Conservation (phyloP, 768 basidiomycete species). For the Arthromyces matolae region DNA sequence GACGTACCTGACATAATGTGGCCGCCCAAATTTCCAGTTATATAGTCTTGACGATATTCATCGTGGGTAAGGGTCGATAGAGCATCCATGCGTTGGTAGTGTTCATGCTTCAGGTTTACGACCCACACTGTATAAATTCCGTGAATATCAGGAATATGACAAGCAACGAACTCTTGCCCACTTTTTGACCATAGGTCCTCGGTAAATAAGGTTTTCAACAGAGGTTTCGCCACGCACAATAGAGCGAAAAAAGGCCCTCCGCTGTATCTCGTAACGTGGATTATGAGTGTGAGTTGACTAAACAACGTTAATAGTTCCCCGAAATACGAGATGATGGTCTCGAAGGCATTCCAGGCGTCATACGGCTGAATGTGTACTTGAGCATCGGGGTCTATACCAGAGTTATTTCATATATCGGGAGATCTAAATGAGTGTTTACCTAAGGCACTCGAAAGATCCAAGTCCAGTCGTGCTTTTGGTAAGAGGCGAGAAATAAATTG, state of each 20-base stretch:
- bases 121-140: conserved; percentile 20
- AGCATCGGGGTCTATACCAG: conserved; percentile 19
- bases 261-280: conserved; percentile 24
- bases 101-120: conserved; percentile 26
- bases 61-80: conserved; percentile 25
- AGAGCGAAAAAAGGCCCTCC: conserved; percentile 33
- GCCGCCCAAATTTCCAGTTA: conserved; percentile 30
- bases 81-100: conserved; percentile 28
- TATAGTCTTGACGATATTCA: conserved; percentile 34
- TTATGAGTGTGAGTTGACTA: conserved; percentile 30
- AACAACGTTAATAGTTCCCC: conserved; percentile 17
- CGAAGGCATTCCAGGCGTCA: conserved; percentile 26
- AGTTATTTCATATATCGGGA: background rate
- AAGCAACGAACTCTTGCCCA: conserved; percentile 4
- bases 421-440: conserved; percentile 6
- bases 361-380: conserved; percentile 15
- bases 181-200: conserved; percentile 28
- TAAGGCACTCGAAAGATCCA: conserved; percentile 23
- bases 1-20: conserved; percentile 30
- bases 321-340: conserved; percentile 19
- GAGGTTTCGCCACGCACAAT: conserved; percentile 30
- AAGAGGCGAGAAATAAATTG: background rate
- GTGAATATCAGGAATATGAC: background rate
- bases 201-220: conserved; percentile 17
- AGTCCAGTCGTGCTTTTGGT: conserved; percentile 15